Base-by-base conservation (phyloP, 192 early-diverging fungal genomes). In the Coemansia pectinata region DNA sequence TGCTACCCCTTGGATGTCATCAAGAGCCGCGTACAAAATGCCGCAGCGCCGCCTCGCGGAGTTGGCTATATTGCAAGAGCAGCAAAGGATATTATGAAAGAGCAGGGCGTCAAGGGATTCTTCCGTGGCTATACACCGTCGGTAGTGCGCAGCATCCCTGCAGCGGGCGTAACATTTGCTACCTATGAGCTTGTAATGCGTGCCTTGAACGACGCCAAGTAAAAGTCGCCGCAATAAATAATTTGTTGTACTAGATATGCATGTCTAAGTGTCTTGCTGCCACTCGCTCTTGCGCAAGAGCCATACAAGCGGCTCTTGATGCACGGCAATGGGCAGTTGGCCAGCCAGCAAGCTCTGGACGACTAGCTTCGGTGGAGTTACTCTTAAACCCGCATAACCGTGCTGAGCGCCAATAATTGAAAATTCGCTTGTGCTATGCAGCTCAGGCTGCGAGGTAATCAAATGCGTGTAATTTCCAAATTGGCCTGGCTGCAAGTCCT, bases 1-100 rank as follows among this genome's bases (percentile, higher is more conserved):
- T 90, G 90, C 76, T 96, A 96, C 67, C 94, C 94, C 19, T 79
- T 96, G 23, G 94, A 96, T 65, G 91, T 95, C 41, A 85, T 93
- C 62, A 96, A 96, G 71, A 91, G 91, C 41, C 83, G 87, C 64
- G 87, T 90, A 14, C 92, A 94, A 73, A 89, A 90, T 66, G 78
- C 83, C 55, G 67, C 76, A 1, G 71, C 72, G 6, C 87, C 90
- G n/a, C 91, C 90, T 1, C 84, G 71, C 45, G 87, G 88, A 9
- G 19, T 67, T 0, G 86, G 90, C 19, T 91, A 92, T 44, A 85
- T 94, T 58, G 66, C 78, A 3, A 78, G 77, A 0, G 76, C 86
- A 0, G 78, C 89, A 38, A 83, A 72, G 50, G 65, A 77, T 17
- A 86, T 94, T 11, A 78, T 86, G 66, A 71, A 70, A 9, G 78